Percentiles rank a stretch among this genome's conserved stretches.
phyloP scores from a whole-genome alignment of 1,284 basidiomycete genomes.

The Malassezia brasiliensis region DNA sequence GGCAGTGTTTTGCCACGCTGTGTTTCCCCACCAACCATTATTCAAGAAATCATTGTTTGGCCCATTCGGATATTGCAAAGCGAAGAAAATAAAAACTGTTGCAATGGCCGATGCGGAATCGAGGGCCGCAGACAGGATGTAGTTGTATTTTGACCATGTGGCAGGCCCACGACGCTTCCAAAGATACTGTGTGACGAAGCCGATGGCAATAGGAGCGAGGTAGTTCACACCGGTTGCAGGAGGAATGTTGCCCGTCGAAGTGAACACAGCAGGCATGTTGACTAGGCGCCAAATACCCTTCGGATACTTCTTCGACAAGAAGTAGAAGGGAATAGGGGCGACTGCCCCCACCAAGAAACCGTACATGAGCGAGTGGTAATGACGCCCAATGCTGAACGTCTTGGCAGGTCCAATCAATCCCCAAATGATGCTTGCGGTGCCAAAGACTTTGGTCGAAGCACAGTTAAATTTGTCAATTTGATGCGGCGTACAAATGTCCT shows the following conservation, averaged over 20 bases:
- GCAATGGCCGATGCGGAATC: conserved; percentile 12
- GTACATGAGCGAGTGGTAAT: conserved; percentile 29
- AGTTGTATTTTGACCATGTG: conserved; percentile 19
- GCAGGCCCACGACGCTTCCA: neutral
- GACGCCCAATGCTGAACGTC: conserved; percentile 23
- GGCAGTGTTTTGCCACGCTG: conserved; percentile 4
- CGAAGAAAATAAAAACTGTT: conserved; percentile 16
- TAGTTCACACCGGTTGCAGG: conserved; percentile 47
- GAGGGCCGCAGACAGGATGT: conserved; percentile 17
- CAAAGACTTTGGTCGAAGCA: conserved; percentile 26
- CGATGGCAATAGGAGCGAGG: conserved; percentile 51
- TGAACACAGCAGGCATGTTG: conserved; percentile 33
- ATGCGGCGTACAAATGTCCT: conserved; percentile 58
- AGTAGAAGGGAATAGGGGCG: conserved; percentile 28
- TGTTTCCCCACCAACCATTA: conserved; percentile 17
- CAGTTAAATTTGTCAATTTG: conserved; percentile 41
- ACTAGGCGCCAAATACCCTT: conserved; percentile 19
- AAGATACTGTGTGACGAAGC: conserved; percentile 30
- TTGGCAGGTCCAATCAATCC: conserved; percentile 51
- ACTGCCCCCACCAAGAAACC: conserved; percentile 35
- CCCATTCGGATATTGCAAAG: conserved; percentile 2
- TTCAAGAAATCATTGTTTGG: neutral
- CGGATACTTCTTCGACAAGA: conserved; percentile 19
- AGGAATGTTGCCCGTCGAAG: conserved; percentile 30
- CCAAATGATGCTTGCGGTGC: conserved; percentile 41